These are phyloP conservation scores for Aspergillus felis DNA, from an alignment of 2,329 filamentous ascomycete genomes.

Conservation along the genomic window DNA sequence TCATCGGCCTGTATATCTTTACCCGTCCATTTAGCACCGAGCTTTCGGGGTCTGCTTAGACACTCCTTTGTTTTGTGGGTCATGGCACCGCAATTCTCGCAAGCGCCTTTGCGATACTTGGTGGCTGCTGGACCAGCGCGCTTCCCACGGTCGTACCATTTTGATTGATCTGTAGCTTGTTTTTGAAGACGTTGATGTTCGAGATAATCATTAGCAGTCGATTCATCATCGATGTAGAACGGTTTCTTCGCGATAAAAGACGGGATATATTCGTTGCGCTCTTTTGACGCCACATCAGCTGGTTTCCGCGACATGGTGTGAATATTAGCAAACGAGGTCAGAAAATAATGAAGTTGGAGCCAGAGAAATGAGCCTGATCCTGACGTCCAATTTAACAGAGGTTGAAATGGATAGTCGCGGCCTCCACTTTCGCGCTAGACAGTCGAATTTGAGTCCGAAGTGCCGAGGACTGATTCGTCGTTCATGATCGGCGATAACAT, in stretches of 20 bases:
- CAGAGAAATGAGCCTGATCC: neutral
- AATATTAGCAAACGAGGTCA: neutral
- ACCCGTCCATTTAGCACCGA: constrained; percentile 87
- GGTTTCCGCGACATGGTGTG: constrained; percentile 47
- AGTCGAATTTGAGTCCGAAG: neutral
- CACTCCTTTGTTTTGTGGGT: constrained; percentile 95
- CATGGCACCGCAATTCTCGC: constrained; percentile 97
- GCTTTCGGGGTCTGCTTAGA: constrained; percentile 78
- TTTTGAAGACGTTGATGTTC: constrained; percentile 89
- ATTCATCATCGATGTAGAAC: constrained; percentile 83
- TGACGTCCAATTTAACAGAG: constrained; percentile 8
- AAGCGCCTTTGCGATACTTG: constrained; percentile 96
- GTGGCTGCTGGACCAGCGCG: constrained; percentile 83
- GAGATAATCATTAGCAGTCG: constrained; percentile 78
- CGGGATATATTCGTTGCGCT: constrained; percentile 98
- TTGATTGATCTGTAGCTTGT: constrained; percentile 62
- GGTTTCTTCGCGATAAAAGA: constrained; percentile 97
- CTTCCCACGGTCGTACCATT: constrained; percentile 91
- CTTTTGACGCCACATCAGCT: constrained; percentile 60
- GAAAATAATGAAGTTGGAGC: neutral
- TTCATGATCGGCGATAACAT: constrained; percentile 4
- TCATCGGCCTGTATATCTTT: constrained; percentile 93
- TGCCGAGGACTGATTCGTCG: neutral
- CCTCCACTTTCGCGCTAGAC: neutral
- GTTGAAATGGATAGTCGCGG: constrained; percentile 1